Conservation (phyloP, 345 rosid species). For the Heritiera fomes region DNA sequence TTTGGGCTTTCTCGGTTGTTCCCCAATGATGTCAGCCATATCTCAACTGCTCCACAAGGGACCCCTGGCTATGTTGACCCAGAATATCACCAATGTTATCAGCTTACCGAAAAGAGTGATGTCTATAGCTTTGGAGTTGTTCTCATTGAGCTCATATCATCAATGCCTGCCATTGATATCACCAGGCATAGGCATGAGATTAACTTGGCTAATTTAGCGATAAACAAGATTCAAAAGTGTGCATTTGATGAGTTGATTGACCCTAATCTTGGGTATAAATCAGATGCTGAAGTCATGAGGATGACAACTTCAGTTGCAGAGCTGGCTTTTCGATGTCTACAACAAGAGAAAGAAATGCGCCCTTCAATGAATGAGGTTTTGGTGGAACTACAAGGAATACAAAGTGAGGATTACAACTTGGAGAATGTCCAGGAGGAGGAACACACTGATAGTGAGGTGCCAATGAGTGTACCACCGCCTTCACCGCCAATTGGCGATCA, state of each 20-base stretch:
- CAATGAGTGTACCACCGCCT: constrained; percentile 26
- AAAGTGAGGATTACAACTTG: constrained; percentile 26
- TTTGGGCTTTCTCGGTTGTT: constrained; percentile 58
- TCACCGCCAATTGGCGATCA: constrained; percentile 44
- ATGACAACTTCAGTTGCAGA: constrained; percentile 55
- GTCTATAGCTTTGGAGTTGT: constrained; percentile 23
- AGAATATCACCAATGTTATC: constrained; percentile 57
- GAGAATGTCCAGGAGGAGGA: constrained; percentile 13
- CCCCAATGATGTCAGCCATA: constrained; percentile 52
- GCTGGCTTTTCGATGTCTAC: constrained; percentile 61
- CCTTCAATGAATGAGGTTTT: constrained; percentile 56
- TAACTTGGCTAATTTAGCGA: constrained; percentile 57
- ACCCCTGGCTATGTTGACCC: constrained; percentile 68
- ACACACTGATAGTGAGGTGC: constrained; percentile 16
- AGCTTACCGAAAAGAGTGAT: constrained; percentile 32
- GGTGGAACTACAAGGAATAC: constrained; percentile 43
- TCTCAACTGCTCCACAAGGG: constrained; percentile 74
- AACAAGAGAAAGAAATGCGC: constrained; percentile 51
- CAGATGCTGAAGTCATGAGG: constrained; percentile 36
- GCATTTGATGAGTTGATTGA: constrained; percentile 50
- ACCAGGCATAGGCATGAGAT: constrained; percentile 50
- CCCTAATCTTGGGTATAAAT: constrained; percentile 43
- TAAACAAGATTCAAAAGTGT: constrained; percentile 45
- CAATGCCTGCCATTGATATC: constrained; percentile 63
- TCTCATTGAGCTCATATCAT: constrained; percentile 54